Base-by-base conservation (phyloP, 106 monocot species). In the Agapanthus africanus region DNA sequence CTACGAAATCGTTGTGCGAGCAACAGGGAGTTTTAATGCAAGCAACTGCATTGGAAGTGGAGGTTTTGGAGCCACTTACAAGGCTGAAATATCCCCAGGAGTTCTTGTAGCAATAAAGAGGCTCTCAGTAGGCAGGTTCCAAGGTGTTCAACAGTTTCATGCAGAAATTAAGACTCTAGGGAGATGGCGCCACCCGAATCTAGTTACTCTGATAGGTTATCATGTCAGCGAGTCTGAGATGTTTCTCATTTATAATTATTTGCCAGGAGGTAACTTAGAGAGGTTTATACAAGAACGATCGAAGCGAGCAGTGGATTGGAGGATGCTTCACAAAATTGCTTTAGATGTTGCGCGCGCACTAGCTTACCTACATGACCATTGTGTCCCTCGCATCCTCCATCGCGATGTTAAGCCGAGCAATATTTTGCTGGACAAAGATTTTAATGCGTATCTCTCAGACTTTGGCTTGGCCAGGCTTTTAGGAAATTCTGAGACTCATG, bases 401-500 rank as follows among this genome's bases (percentile, higher is more conserved):
- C 69, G 80, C 19, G 87, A 87, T 71, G 87, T 87, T 25, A 87
- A 87, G 64, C 87, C 83, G 21, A 87, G 87, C 74, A 87, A 87
- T 51, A 87, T 87, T 80, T 72, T 87, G 52, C 68, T 83, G 63
- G 87, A 87, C 71, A 87, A 80, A 63, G 82, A 86, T 71, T 78
- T 59, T 51, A 87, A 77, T 75, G 90, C 83, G 2, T 86, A 71
- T 70, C 79, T 90, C 30, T 90, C 90, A 1, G 90, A 90, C 66
- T 90, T 90, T 69, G 90, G 90, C 39, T 72, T 90, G 49, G 86
- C 90, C 11, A 80, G 85, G 74, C 77, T 90, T 56, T 54, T 90
- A 37, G 85, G 83, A 7, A 86, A 85, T 70, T 90, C 90, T 18
- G 86, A 90, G 70, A 90, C 90, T 15, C 90, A 90, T 69, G 83